These are phyloP conservation scores for Sungouiozyma ichnusensis DNA, from an alignment of 805 yeast genomes.

Conservation along the genomic window DNA sequence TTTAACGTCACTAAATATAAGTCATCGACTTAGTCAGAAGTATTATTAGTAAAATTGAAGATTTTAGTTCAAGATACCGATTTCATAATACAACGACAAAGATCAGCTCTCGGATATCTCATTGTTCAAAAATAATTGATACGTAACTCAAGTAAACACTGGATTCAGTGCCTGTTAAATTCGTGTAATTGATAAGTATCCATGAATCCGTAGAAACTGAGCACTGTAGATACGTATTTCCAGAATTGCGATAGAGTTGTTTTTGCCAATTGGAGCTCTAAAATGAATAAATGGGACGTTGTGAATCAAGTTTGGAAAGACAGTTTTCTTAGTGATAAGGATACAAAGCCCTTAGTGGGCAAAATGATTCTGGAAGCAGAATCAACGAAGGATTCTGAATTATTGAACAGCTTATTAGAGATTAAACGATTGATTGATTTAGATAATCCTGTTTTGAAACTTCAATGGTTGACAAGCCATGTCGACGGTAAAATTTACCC, in stretches of 20 bases:
- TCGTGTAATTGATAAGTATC: no score
- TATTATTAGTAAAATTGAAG: not conserved
- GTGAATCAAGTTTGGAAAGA: conserved; percentile 5
- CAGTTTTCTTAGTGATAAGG: conserved; percentile 1
- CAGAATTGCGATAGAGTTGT: no score
- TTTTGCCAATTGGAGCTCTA: not conserved
- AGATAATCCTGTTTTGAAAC: conserved; percentile 6
- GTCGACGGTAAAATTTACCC: conserved; percentile 15
- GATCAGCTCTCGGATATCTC: no score
- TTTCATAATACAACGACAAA: no score
- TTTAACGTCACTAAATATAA: no score
- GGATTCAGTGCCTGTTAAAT: no score
- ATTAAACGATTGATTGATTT: conserved; percentile 8
- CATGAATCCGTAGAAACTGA: no score
- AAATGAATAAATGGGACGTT: conserved; percentile 4
- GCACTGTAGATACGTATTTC: no score
- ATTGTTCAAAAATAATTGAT: no score
- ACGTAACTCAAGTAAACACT: no score
- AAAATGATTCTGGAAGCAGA: conserved; percentile 2
- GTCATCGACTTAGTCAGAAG: no score
- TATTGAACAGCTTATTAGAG: conserved; percentile 8
- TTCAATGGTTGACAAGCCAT: conserved; percentile 21
- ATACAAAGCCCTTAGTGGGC: not conserved
- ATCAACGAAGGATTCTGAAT: conserved; percentile 8
- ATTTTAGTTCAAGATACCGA: no score